phyloP scores from a whole-genome alignment of 2,329 filamentous ascomycete species.

The Apiospora aurea region DNA sequence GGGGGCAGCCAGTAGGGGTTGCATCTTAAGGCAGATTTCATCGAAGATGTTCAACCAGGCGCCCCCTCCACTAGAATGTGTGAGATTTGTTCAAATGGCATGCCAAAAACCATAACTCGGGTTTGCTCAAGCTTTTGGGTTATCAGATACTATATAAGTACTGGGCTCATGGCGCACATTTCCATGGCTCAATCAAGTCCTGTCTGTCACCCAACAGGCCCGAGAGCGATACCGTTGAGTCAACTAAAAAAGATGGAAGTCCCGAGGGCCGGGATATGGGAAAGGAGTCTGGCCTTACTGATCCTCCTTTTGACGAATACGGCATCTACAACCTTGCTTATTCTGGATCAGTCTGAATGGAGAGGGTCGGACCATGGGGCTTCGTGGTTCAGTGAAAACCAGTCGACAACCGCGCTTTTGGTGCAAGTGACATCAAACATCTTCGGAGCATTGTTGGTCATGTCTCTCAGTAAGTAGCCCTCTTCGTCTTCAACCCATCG shows the following conservation, averaged over 20 bases:
- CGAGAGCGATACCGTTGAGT: background rate
- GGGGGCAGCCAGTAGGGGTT: too few relatives aligned
- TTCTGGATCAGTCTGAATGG: too few relatives aligned
- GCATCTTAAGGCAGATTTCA: too few relatives aligned
- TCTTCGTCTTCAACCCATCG: background rate
- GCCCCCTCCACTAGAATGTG: too few relatives aligned
- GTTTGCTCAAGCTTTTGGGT: background rate
- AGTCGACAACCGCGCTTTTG: too few relatives aligned
- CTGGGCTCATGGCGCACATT: background rate
- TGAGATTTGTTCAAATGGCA: background rate
- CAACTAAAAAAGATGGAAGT: background rate
- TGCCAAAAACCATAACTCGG: background rate
- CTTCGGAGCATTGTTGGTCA: background rate
- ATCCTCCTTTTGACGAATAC: background rate
- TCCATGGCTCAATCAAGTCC: background rate
- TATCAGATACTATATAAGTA: background rate
- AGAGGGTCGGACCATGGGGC: too few relatives aligned
- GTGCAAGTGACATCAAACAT: background rate
- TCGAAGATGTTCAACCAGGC: too few relatives aligned
- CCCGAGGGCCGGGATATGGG: background rate
- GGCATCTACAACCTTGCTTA: background rate
- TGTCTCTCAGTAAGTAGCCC: background rate
- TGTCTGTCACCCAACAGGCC: background rate
- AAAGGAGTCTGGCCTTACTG: background rate
- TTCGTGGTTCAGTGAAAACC: too few relatives aligned